Evolutionary conservation across 2,329 filamentous ascomycete genomes (phyloP).

Genomic region (Pseudogymnoascus pannorum): DNA sequence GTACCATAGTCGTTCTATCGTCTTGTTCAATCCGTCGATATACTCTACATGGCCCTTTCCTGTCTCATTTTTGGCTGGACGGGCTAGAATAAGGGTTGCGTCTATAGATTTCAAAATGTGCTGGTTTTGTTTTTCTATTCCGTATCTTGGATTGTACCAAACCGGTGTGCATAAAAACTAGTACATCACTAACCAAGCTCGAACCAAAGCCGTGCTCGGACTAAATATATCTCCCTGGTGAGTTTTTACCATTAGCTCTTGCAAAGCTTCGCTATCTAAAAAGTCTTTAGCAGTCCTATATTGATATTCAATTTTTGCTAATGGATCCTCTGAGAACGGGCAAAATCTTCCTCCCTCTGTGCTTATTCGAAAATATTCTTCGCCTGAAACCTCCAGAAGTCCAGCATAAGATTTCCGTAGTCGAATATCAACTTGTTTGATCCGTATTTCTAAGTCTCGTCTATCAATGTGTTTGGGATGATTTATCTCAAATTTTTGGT

Average conservation of each 20-base stretch:
- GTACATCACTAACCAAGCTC: neutral
- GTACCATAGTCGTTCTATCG: neutral
- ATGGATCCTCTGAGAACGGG: neutral
- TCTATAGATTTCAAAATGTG: neutral
- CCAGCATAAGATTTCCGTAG: neutral
- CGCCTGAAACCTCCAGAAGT: neutral
- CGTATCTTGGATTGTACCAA: too few relatives aligned
- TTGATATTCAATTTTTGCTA: neutral
- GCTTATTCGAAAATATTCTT: neutral
- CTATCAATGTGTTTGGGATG: neutral
- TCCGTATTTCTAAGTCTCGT: neutral
- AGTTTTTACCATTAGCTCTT: neutral
- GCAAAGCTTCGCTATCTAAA: neutral
- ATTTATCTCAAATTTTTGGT: neutral
- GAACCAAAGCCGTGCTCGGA: neutral
- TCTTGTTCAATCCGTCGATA: neutral
- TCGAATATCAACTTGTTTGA: neutral
- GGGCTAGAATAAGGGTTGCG: neutral
- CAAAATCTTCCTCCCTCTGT: neutral
- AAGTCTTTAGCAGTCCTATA: neutral
- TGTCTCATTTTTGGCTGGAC: neutral
- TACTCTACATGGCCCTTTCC: neutral
- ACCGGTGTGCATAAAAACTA: neutral
- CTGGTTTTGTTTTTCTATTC: too few relatives aligned
- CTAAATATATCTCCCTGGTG: neutral